Percentiles rank a stretch among this genome's conserved stretches.
phyloP scores from a whole-genome alignment of 2,329 filamentous ascomycete genomes.

The Fusarium sp. region DNA sequence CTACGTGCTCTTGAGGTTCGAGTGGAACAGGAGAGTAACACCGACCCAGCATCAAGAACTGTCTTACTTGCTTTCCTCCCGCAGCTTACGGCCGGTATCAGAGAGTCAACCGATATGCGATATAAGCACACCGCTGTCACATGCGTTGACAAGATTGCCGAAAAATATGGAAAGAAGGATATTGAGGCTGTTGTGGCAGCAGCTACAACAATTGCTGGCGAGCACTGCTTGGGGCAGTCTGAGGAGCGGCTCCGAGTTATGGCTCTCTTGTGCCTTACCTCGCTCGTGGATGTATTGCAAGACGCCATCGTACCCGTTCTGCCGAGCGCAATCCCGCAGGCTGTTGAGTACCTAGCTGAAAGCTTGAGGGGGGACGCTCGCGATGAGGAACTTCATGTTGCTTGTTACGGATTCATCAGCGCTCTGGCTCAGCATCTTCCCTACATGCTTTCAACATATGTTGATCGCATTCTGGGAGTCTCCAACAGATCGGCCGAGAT shows the following conservation, averaged over 20 bases:
- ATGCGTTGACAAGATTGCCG: constrained; percentile 91
- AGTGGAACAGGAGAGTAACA: constrained; percentile 76
- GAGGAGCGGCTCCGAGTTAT: constrained; percentile 80
- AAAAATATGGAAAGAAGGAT: constrained; percentile 96
- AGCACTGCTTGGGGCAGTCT: constrained; percentile 77
- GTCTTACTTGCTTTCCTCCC: constrained; percentile 82
- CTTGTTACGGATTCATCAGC: constrained; percentile 81
- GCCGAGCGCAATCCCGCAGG: constrained; percentile 76
- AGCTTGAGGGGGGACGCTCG: constrained; percentile 64
- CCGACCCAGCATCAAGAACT: constrained; percentile 72
- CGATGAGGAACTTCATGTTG: constrained; percentile 77
- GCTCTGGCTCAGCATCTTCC: constrained; percentile 84
- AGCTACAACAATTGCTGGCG: constrained; percentile 78
- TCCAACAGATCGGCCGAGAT: constrained; percentile 77
- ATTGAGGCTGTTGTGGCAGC: constrained; percentile 78
- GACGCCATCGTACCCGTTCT: constrained; percentile 87
- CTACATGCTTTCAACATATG: constrained; percentile 84
- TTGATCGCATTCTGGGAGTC: constrained; percentile 76
- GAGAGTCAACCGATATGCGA: constrained; percentile 74
- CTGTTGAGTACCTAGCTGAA: constrained; percentile 74
- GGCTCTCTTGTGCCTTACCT: constrained; percentile 88
- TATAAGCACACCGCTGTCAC: constrained; percentile 87
- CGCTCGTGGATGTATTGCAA: constrained; percentile 86
- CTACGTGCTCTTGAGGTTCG: constrained; percentile 83
- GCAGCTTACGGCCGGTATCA: constrained; percentile 79